Evolutionary conservation across 192 early-diverging fungal species (phyloP), one percentile per base, ranked within the genome.

Genomic region (Rhizophlyctis rosea): DNA sequence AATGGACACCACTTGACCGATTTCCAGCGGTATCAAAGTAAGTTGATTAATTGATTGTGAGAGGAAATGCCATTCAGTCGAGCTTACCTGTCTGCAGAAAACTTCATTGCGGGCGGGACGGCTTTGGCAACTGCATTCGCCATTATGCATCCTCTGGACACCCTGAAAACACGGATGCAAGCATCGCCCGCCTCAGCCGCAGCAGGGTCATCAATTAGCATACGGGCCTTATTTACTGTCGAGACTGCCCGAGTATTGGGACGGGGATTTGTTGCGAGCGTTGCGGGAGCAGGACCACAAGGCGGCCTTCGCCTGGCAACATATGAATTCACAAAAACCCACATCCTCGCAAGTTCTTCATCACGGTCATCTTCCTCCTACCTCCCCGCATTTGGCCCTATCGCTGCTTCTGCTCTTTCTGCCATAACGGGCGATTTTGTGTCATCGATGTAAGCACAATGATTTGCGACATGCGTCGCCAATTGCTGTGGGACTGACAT

Each of bases 101-200:
- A 85, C 64, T 89, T 89, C 59, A 64, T 72, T 33, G 75, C 85
- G 21, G 88, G 88, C 18, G 84, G 72, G 13, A 67, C 74, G 4
- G 83, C 81, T 16, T 80, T 90, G 9, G 81, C 87, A 0, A 75
- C 84, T 3, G 80, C 86, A 1, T 90, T 87, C 71, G 84, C 88
- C 25, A 68, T 77, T 7, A 88, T 88, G 86, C 88, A 90, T 64
- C 88, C 88, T 11, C 77, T 90, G 47, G 88, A 90, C 65, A 88
- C 86, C 14, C 62, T 88, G 47, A 90, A 90, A 58, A 88, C 87
- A 3, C 73, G 81, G 30, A 83, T 87, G 76, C 88, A 90, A 61
- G 83, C 86, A 11, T 72, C 78, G 21, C 68, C 78, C 3, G 51
- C 11, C 16, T 62, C 65, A 4, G 16, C 62, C 5, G 34, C 35